Evolutionary conservation across 306 rosid species (phyloP), one percentile per base, ranked within the genome.

Genomic region (Gleditsia sinensis): DNA sequence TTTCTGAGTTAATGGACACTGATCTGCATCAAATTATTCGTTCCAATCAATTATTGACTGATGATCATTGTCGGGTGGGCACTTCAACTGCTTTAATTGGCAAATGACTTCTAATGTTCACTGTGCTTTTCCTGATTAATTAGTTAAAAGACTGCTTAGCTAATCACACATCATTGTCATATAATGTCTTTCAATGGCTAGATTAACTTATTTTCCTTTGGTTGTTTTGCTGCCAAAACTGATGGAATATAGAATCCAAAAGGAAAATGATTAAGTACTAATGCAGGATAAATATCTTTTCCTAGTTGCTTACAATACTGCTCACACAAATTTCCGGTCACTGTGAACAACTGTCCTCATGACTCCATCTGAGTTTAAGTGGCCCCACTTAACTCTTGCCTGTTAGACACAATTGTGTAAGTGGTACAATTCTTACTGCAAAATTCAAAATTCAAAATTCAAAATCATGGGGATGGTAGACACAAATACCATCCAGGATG

Each of bases 1-100:
- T 94, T 78, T 89, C 80, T 75, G 98, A 91, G 75, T 72, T 94
- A 42, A 85, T 94, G 97, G 98, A 94, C 78, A 91, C 98, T 0
- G 98, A 94, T 82, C 89, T 94, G 60, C 92, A 91, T 82, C 97
- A 94, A 85, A 94, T 94, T 54, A 89, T 94, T 79, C 89, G 91
- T 34, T 94, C 98, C 71, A 88, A 83, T 81, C 97, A 94, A 86
- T 74, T 78, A 56, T 79, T 94, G 84, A 88, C 86, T 0, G 98
- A 94, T 75, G 98, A 94, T 73, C 98, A 94, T 91, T 94, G 96
- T 79, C 97, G 97, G 92, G 98, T 94, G 69, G 33, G 92, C 50
- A 78, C 78, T 71, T 65, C 25, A 25, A 73, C 77, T 53, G 10
- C 58, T 54, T 75, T 48, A 69, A 58, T 32, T 30, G 56, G 59